phyloP scores from a whole-genome alignment of 2,329 filamentous ascomycete species.

The Aspergillaceae sp. region DNA sequence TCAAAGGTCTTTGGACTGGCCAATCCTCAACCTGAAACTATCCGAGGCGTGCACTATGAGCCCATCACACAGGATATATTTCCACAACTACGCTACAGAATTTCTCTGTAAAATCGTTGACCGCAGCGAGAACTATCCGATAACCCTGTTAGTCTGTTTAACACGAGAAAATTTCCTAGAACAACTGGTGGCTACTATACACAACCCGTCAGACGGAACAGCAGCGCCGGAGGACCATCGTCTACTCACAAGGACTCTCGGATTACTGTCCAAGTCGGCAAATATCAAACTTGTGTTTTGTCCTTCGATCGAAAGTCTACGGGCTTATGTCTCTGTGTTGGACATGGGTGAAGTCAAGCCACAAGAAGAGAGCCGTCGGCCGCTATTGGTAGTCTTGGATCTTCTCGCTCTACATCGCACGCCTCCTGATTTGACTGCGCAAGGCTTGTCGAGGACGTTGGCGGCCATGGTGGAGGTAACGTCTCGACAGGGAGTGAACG shows the following conservation, averaged over 20 bases:
- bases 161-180: slow-evolving; percentile 56
- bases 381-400: slow-evolving; percentile 34
- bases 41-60: slow-evolving; percentile 6
- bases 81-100: slow-evolving; percentile 43
- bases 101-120: slow-evolving; percentile 58
- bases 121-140: slow-evolving; percentile 44
- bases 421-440: slow-evolving; percentile 41
- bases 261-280: slow-evolving; percentile 59
- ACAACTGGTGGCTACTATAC: slow-evolving; percentile 46
- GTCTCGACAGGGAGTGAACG: slow-evolving; percentile 17
- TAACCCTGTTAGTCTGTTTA: slow-evolving; percentile 64
- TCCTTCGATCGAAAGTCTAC: slow-evolving; percentile 66
- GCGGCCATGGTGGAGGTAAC: slow-evolving; percentile 33
- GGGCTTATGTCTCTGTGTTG: slow-evolving; percentile 62
- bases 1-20: no score
- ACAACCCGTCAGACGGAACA: slow-evolving; percentile 12
- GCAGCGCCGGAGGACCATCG: slow-evolving; percentile 19
- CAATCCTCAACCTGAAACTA: background rate
- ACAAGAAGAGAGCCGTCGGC: slow-evolving; percentile 5
- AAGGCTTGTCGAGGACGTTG: slow-evolving; percentile 40
- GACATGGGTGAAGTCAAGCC: background rate
- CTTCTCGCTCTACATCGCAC: slow-evolving; percentile 33
- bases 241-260: slow-evolving; percentile 57
- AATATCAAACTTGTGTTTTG: slow-evolving; percentile 64
- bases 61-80: slow-evolving; percentile 24